Evolutionary conservation across 176 grass and related monocot species (phyloP), one percentile per base, ranked within the genome.

Genomic region (Oryza glaberrima): DNA sequence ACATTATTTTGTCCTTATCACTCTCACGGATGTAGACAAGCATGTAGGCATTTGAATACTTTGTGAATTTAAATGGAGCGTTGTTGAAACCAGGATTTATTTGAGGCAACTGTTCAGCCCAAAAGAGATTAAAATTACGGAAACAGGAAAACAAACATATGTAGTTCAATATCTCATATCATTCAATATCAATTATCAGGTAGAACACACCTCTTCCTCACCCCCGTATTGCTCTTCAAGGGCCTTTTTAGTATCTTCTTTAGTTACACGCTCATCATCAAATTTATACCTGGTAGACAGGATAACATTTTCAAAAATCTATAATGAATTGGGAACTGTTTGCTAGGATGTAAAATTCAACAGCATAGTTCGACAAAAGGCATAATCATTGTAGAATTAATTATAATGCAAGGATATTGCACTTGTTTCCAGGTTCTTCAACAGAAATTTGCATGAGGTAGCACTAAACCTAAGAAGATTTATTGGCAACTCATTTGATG

Each of bases 1-100:
- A 97, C 80, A 97, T 92, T 81, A 97, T 97, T 87, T 94, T 97
- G 30, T 97, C 94, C 84, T 91, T 97, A 77, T 94, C 92, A 65
- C 92, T 92, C 83, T 97, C 94, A 30, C 94, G 94, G n/a, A 97
- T 97, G 82, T 97, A 97, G 67, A 97, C 94, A 89, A 97, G 94
- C 94, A 97, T 97, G 86, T 97, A 97, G 9, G 94, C 94, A 71
- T 97, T 97, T 80, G 94, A 97, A 81, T 91, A 94, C 78, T 97
- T 97, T 0, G 94, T 97, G 81, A 97, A 97, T 85, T 97, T 97
- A 71, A 97, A 97, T 30, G 94, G 92, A 3, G 88, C 74, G 48
- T 97, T 97, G 58, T 97, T 97, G 81, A 97, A 91, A 47, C 94
- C 94, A 73, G 90, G 94, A 74, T 97, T 97, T 77, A 90, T 76